These are phyloP conservation scores for Saksenaea oblongispora DNA, from an alignment of 371 early-diverging fungal genomes.

Conservation along the genomic window DNA sequence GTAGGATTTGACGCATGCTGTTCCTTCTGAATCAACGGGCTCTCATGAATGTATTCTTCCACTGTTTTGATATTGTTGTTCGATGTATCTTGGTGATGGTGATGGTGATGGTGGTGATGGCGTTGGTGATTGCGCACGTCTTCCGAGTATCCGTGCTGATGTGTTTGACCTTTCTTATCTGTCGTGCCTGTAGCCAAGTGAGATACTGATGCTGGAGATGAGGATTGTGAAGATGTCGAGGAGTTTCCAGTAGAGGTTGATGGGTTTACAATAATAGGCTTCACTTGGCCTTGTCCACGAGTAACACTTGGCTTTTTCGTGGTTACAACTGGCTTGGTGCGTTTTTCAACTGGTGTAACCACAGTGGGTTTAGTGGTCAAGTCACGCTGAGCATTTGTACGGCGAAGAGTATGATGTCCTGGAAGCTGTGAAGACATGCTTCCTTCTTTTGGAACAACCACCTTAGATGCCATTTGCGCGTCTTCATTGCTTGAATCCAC, in stretches of 20 bases:
- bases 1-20: background rate
- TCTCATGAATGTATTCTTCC: background rate
- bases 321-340: constrained; percentile 5
- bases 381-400: constrained; percentile 18
- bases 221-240: background rate
- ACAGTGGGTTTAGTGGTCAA: background rate
- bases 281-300: background rate
- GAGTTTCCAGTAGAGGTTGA: background rate
- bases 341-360: constrained; percentile 5
- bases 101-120: constrained; percentile 1
- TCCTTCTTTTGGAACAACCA: background rate
- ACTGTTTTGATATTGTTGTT: background rate
- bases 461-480: background rate
- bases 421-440: background rate
- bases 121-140: background rate
- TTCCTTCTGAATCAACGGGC: background rate
- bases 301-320: background rate
- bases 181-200: background rate
- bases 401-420: constrained; percentile 8
- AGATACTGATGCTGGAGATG: background rate
- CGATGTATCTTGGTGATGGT: background rate
- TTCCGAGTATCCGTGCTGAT: background rate
- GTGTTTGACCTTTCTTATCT: background rate
- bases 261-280: background rate
- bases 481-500: background rate